Evolutionary conservation across 2,329 filamentous ascomycete species (phyloP).

Genomic region (Malbranchea cinnamomea): DNA sequence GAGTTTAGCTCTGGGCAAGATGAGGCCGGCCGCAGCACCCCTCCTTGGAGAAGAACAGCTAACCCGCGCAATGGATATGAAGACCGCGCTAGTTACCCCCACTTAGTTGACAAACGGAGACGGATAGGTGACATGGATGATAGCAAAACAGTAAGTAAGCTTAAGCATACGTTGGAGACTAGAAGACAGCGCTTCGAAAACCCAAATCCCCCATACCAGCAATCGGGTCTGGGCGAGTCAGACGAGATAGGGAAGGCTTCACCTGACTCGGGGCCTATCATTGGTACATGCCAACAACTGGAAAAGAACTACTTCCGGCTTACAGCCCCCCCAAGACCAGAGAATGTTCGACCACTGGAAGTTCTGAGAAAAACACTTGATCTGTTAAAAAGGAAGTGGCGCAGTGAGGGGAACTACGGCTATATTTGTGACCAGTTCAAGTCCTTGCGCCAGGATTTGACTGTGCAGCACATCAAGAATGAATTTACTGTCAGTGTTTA

Average conservation of each 20-base stretch:
- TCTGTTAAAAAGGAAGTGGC: conserved; percentile 87
- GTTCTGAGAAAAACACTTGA: conserved; percentile 75
- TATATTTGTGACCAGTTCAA: conserved; percentile 99
- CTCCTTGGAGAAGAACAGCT: conserved; percentile 66
- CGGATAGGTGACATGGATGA: conserved; percentile 27
- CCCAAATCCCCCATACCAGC: conserved; percentile 25
- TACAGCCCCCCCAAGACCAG: conserved; percentile 75
- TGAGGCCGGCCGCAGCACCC: conserved; percentile 36
- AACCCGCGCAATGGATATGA: conserved; percentile 48
- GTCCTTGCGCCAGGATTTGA: conserved; percentile 92
- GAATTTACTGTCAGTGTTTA: conserved; percentile 94
- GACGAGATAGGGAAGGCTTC: no score
- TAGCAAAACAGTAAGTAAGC: conserved; percentile 62
- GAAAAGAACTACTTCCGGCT: conserved; percentile 94
- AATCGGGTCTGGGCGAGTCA: conserved; percentile 3
- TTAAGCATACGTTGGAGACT: conserved; percentile 71
- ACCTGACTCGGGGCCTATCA: conserved; percentile 50
- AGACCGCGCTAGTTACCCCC: conserved; percentile 56
- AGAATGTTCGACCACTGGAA: conserved; percentile 69
- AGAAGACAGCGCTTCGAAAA: conserved; percentile 74
- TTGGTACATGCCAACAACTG: conserved; percentile 68
- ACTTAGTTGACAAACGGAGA: conserved; percentile 36
- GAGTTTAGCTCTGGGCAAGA: conserved; percentile 42
- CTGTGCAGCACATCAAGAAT: conserved; percentile 91
- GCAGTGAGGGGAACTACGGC: conserved; percentile 78